Conservation (phyloP, 78 protist genomes). For the Dictyostelium citrinum region DNA sequence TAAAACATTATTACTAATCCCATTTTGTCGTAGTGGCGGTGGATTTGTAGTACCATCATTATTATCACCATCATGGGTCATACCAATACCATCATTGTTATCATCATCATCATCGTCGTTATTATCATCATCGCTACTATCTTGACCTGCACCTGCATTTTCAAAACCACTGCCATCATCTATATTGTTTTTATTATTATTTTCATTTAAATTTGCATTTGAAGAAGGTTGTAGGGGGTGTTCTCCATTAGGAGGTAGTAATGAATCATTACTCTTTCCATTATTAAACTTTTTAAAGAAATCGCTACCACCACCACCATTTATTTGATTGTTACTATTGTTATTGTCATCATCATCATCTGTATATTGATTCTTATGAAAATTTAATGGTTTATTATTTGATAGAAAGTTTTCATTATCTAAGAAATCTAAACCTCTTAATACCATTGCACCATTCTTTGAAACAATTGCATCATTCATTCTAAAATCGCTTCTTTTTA, state of each 20-base stretch:
- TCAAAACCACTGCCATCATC: neutral
- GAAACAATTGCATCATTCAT: slow-evolving; percentile 29
- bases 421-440: neutral
- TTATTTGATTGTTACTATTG: neutral
- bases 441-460: slow-evolving; percentile 27
- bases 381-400: neutral
- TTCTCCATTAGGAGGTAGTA: neutral
- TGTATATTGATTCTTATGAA: neutral
- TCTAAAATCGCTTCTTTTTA: slow-evolving; percentile 23
- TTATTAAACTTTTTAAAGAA: neutral
- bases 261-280: neutral
- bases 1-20: neutral
- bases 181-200: neutral
- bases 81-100: neutral
- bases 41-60: neutral
- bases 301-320: neutral
- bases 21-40: neutral
- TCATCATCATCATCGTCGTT: neutral
- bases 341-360: neutral
- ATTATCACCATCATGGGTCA: neutral
- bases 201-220: neutral
- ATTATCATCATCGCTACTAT: neutral
- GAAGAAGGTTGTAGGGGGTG: neutral
- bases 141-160: neutral
- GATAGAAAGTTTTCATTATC: slow-evolving; percentile 1